Percentiles rank a stretch among this genome's conserved stretches.
Evolutionary conservation across 1,284 basidiomycete genomes (phyloP).

Genomic region (Thecaphora thlaspeos): DNA sequence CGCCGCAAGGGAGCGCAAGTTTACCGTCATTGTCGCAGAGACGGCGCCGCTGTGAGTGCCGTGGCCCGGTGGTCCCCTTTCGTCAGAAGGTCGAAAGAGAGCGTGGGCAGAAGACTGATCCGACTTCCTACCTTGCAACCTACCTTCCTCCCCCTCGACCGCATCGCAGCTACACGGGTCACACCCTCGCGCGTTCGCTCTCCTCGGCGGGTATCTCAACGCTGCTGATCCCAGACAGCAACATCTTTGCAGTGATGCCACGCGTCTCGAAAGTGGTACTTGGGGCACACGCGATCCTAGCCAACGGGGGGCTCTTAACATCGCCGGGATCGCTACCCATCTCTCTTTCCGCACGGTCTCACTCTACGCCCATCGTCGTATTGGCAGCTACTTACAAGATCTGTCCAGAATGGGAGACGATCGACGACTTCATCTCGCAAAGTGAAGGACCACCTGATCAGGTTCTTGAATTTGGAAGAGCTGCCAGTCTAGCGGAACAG

Average conservation of each 20-base stretch:
- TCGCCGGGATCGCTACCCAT: slow-evolving; percentile 79
- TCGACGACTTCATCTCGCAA: slow-evolving; percentile 16
- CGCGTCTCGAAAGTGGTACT: slow-evolving; percentile 94
- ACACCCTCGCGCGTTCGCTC: slow-evolving; percentile 70
- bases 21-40: slow-evolving; percentile 93
- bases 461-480: slow-evolving; percentile 61
- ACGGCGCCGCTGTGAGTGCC: slow-evolving; percentile 84
- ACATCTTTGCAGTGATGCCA: slow-evolving; percentile 92
- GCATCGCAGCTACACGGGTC: slow-evolving; percentile 69
- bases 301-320: slow-evolving; percentile 92
- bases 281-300: slow-evolving; percentile 87
- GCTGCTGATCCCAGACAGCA: slow-evolving; percentile 90
- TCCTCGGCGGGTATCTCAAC: slow-evolving; percentile 84
- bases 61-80: too few species aligned
- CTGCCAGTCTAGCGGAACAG: slow-evolving; percentile 67
- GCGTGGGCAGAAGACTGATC: too few species aligned
- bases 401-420: slow-evolving; percentile 85
- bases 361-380: slow-evolving; percentile 89
- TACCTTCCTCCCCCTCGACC: slow-evolving; percentile 47
- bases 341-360: slow-evolving; percentile 83
- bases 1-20: slow-evolving; percentile 85
- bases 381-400: slow-evolving; percentile 94
- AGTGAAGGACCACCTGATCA: slow-evolving; percentile 46
- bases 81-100: too few species aligned
- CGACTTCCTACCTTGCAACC: neutral